Base-by-base conservation (phyloP, 768 basidiomycete species). In the Lyophyllum semitale region DNA sequence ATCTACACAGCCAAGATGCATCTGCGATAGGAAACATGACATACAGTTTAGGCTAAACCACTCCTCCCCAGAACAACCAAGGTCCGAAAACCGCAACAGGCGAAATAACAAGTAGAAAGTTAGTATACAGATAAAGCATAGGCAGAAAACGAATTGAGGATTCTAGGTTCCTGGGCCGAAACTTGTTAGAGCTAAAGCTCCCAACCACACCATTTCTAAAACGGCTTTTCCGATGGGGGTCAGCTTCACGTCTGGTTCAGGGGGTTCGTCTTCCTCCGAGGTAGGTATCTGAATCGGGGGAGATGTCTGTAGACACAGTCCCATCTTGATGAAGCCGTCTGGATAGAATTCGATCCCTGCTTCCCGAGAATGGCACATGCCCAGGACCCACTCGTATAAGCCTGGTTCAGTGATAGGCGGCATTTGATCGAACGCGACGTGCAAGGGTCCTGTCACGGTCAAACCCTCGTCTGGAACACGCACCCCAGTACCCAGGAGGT, bases 281-380 rank as follows among this genome's bases (percentile, higher is more conserved):
- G 73, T 72, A 42, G 74, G 73, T 2, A 46, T 51, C 8, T 58
- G 53, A 12, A 61, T 54, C 25, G 60, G 57, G 27, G 51, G 48
- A 1, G 59, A 53, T 2, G 73, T 65, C 23, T 68, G 67, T 4
- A 71, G 71, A 61, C 87, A 86, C 58, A 95, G 72, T 0, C 91
- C 91, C 53, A 95, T 77, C 67, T 85, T 83, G 59, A 84, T 79
- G 51, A 95, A 77, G 0, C 91, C 93, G 46, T 95, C 87, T 0
- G 88, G 82, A n/a, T 85, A 68, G 58, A 95, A 92, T 68, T 91
- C 85, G 48, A 95, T 81, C 4, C 91, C 91, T 0, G 73, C 69
- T 27, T 85, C 81, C 20, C 86, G 81, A 23, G 84, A 80, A 48
- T 78, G 70, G 59, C 87, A 91, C 1, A 81, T 69, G 11, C 85